Base-by-base conservation (phyloP, 805 yeast species). In the Tetrapisispora iriomotensis region DNA sequence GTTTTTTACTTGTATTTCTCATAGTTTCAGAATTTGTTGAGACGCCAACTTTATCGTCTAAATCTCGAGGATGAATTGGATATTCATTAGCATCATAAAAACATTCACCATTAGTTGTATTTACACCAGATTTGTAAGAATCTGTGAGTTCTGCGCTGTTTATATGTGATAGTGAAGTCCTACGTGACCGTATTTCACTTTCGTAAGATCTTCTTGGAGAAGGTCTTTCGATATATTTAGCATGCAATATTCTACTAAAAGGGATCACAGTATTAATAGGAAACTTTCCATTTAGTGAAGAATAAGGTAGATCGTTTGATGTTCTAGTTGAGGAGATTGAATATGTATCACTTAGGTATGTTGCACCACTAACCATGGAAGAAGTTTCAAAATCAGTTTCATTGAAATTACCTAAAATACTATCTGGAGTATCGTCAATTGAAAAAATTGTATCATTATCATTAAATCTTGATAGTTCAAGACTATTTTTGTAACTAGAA, bases 211-310 rank as follows among this genome's bases (percentile, higher is more conserved):
- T 25, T 27, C 26, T 31, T 4, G 19, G 10, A 17, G 14, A 13
- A 3, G 36, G 24, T 17, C 36, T 40, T 13, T 48, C 48, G 6
- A 53, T 23, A 48, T 49, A 40, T 47, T 45, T 47, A 19, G 61
- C 61, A 37, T 53, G 43, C 12, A 61, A 42, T 9, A 61, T 56
- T 36, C 58, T 52, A 25, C 54, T 52, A 36, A 53, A 61, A 2
- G 65, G 63, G 17, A 61, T 56, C 14, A 60, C 57, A 1, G 63
- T 52, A 37, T 61, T 61, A 8, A 54, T 52, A 9, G 61, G 60
- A 14, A 61, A 43, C 34, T 54, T 55, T 3, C 60, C 57, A 33
- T 51, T 49, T 20, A 58, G 47, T 3, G 55, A 54, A 3, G 56
- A 47, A 38, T 54, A 45, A 12, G 32, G 47, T n/a, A 41, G 9